Evolutionary conservation across 2,329 filamentous ascomycete genomes (phyloP).

Genomic region (Beauveria scarabaeidicola): DNA sequence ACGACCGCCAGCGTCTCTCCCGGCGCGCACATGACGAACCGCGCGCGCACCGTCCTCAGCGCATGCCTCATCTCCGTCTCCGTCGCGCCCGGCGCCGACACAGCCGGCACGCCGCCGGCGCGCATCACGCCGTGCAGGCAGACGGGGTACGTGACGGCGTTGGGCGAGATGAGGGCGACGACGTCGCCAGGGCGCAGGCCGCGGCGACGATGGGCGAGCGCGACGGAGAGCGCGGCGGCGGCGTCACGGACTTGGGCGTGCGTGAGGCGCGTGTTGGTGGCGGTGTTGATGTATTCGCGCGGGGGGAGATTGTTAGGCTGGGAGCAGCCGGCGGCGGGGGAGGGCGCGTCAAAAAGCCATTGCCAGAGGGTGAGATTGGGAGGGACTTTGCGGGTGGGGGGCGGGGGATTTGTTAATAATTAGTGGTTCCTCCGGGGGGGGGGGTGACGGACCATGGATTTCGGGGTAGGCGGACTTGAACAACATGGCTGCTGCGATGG

Average conservation of each 20-base stretch:
- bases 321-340: not conserved
- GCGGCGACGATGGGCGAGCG: not conserved
- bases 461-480: constrained; percentile 10
- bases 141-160: constrained; percentile 3
- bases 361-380: constrained; percentile 5
- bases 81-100: not conserved
- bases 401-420: not conserved
- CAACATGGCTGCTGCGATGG: not conserved
- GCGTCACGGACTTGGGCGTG: constrained; percentile 3
- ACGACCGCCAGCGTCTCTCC: not conserved
- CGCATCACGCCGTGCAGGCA: constrained; percentile 5
- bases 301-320: not conserved
- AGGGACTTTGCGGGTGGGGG: not conserved
- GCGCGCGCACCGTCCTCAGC: not conserved
- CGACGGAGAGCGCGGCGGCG: not conserved
- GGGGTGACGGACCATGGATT: not conserved
- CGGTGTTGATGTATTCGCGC: constrained; percentile 3
- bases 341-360: constrained; percentile 4
- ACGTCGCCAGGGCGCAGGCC: not conserved
- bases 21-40: not conserved
- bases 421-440: not conserved
- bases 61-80: constrained; percentile 7
- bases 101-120: constrained; percentile 6
- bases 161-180: constrained; percentile 1
- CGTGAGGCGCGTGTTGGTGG: not conserved